Evolutionary conservation across 768 basidiomycete genomes (phyloP).

Genomic region (Boletus barrowsii): DNA sequence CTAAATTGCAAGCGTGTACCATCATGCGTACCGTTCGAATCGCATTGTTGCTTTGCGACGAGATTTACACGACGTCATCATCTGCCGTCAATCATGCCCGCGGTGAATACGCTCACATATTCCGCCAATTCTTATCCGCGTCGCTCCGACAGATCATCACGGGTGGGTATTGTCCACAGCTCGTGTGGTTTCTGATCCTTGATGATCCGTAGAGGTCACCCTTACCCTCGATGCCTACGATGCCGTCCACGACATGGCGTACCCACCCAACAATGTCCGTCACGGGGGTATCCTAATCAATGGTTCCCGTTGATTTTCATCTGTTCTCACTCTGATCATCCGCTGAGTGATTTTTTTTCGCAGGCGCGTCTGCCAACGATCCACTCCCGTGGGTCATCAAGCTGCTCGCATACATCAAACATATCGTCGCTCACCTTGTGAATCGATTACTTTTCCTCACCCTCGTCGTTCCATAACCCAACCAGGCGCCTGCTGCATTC

Average conservation of each 20-base stretch:
- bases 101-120: constrained; percentile 58
- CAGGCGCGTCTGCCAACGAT: constrained; percentile 75
- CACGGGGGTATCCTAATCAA: constrained; percentile 77
- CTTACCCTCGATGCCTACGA: constrained; percentile 68
- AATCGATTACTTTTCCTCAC: not conserved
- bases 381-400: constrained; percentile 70
- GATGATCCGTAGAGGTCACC: constrained; percentile 11
- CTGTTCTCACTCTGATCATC: too few relatives aligned
- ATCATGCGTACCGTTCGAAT: not conserved
- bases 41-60: not conserved
- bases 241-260: constrained; percentile 59
- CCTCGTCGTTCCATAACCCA: not conserved
- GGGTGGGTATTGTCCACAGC: constrained; percentile 3
- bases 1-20: not conserved
- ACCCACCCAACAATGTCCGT: constrained; percentile 49
- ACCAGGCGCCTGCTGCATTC: constrained; percentile 62
- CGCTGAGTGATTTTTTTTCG: not conserved
- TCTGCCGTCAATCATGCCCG: constrained; percentile 36
- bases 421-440: constrained; percentile 48
- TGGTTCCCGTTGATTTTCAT: constrained; percentile 64
- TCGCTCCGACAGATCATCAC: constrained; percentile 23
- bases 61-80: not conserved
- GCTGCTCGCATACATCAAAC: constrained; percentile 56
- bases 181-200: not conserved
- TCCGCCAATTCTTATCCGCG: constrained; percentile 41